Evolutionary conservation across 306 rosid genomes (phyloP).

Genomic region (Acacia melanoxylon): DNA sequence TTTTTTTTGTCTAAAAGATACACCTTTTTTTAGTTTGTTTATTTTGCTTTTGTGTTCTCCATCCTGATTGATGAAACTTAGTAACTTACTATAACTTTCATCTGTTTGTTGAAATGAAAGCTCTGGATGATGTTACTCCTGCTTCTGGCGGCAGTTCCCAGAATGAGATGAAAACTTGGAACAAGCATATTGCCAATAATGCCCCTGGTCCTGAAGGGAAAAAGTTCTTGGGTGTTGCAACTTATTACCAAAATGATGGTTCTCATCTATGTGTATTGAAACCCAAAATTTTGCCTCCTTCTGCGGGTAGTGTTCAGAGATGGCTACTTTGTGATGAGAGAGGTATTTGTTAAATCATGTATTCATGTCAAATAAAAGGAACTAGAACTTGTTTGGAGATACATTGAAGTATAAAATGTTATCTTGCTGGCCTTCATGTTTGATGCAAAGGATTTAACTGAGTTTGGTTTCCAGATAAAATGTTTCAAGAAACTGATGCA

Average conservation of each 20-base stretch:
- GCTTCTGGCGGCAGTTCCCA: conserved; percentile 42
- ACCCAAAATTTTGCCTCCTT: conserved; percentile 75
- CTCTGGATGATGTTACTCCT: conserved; percentile 57
- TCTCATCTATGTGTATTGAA: conserved; percentile 64
- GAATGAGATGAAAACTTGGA: conserved; percentile 40
- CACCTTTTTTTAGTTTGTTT: conserved; percentile 21
- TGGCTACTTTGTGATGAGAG: conserved; percentile 64
- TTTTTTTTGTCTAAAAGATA: not conserved
- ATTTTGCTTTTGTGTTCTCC: conserved; percentile 14
- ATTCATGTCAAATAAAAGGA: not conserved
- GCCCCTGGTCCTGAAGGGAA: conserved; percentile 42
- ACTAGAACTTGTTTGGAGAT: conserved; percentile 17
- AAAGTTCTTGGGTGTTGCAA: conserved; percentile 43
- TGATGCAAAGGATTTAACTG: conserved; percentile 31
- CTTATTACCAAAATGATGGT: conserved; percentile 83
- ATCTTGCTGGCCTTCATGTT: conserved; percentile 30
- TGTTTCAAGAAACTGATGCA: conserved; percentile 32
- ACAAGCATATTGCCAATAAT: conserved; percentile 28
- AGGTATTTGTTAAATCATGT: conserved; percentile 46
- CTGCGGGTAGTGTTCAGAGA: conserved; percentile 52
- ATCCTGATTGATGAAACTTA: conserved; percentile 36
- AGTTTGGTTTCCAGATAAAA: conserved; percentile 40
- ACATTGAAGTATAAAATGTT: conserved; percentile 23
- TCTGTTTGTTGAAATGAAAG: conserved; percentile 52
- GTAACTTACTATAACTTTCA: conserved; percentile 34